A percentile compares a stretch with the other conserved stretches of the same genome.
phyloP scores from a whole-genome alignment of 2,329 filamentous ascomycete species.

The Passalora sequoiae region DNA sequence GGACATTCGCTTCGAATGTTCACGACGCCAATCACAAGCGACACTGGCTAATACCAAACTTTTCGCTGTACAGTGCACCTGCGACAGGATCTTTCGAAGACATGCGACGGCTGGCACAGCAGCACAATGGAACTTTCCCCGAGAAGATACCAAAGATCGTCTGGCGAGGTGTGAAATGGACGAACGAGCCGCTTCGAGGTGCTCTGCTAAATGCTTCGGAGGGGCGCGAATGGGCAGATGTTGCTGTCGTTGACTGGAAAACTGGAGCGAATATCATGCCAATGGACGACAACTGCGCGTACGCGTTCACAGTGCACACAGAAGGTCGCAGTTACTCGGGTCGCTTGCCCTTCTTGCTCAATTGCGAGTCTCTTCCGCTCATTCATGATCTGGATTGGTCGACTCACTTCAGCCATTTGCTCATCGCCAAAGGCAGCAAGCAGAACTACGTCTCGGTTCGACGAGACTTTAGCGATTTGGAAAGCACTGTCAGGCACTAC shows the following conservation, averaged over 20 bases:
- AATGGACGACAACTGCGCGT: constrained; percentile 26
- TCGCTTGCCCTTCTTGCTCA: constrained; percentile 28
- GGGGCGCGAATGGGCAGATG: constrained; percentile 35
- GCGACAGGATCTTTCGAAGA: constrained; percentile 14
- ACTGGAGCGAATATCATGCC: no score
- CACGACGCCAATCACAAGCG: constrained; percentile 33
- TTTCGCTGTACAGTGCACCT: constrained; percentile 45
- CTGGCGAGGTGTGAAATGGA: constrained; percentile 27
- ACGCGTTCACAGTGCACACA: constrained; percentile 27
- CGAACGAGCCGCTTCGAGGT: constrained; percentile 24
- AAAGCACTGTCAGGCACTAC: constrained; percentile 24
- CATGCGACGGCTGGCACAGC: constrained; percentile 21
- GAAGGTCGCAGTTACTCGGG: constrained; percentile 29
- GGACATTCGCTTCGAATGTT: constrained; percentile 19
- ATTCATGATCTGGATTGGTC: constrained; percentile 27
- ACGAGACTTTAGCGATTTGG: constrained; percentile 27
- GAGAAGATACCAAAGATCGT: constrained; percentile 25
- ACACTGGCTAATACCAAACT: constrained; percentile 50
- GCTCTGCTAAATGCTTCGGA: constrained; percentile 27
- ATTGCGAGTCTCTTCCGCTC: constrained; percentile 28
- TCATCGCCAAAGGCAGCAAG: constrained; percentile 20
- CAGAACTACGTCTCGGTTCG: constrained; percentile 30
- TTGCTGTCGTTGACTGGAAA: no score
- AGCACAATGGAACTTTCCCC: constrained; percentile 15
- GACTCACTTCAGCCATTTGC: constrained; percentile 25